Evolutionary conservation across 257 asterid species (phyloP).

Genomic region (Marsdenia floribunda): DNA sequence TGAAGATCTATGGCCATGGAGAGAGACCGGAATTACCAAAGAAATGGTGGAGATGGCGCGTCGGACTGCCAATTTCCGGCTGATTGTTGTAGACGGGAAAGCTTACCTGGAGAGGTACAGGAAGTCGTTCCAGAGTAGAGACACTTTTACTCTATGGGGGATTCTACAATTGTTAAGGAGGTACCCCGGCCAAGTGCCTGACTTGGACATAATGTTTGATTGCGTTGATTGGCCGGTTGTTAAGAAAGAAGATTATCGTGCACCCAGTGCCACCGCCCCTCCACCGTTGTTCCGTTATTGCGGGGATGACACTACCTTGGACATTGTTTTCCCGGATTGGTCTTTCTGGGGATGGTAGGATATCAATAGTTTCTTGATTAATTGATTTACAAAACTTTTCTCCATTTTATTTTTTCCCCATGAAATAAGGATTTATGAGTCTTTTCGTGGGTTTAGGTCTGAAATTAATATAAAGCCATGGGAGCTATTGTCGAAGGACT

Average conservation of each 20-base stretch:
- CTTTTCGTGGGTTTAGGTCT: conserved; percentile 37
- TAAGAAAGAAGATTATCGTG: conserved; percentile 4
- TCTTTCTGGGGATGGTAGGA: conserved; percentile 50
- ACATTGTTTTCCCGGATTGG: conserved; percentile 52
- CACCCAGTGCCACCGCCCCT: conserved; percentile 19
- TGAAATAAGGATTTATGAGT: neutral
- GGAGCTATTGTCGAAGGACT: conserved; percentile 45
- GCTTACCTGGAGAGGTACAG: conserved; percentile 26
- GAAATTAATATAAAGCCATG: conserved; percentile 87
- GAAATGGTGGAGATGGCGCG: conserved; percentile 30
- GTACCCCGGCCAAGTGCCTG: conserved; percentile 39
- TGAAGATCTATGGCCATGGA: conserved; percentile 41
- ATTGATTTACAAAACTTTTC: neutral
- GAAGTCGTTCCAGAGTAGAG: conserved; percentile 36
- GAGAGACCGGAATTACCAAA: conserved; percentile 36
- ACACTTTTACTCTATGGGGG: conserved; percentile 34
- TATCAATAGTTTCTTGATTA: neutral
- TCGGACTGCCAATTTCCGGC: conserved; percentile 30
- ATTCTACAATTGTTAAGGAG: conserved; percentile 36
- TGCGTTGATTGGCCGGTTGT: conserved; percentile 39
- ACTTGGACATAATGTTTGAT: conserved; percentile 44
- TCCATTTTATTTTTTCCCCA: neutral
- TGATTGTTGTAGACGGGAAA: conserved; percentile 31
- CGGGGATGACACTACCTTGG: conserved; percentile 29
- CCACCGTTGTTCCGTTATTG: conserved; percentile 44